Evolutionary conservation across 2,329 filamentous ascomycete species (phyloP).

Genomic region (Keithomyces neogunnii): DNA sequence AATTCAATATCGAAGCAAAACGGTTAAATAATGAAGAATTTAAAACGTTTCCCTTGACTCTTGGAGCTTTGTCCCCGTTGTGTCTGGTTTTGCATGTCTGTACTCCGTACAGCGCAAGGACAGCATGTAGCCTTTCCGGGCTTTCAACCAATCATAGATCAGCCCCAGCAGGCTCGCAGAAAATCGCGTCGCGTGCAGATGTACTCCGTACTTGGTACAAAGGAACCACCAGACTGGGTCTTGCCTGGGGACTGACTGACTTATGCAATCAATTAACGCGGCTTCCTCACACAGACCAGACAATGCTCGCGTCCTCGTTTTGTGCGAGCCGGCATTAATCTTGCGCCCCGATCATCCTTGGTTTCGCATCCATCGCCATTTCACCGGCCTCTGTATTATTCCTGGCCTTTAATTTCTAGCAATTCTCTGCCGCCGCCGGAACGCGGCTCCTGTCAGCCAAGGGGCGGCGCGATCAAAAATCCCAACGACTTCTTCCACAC

Average conservation of each 20-base stretch:
- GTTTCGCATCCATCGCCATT: not conserved
- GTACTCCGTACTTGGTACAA: not conserved
- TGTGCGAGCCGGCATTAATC: not conserved
- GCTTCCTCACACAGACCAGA: not conserved
- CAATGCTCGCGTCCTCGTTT: not conserved
- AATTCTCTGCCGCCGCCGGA: not conserved
- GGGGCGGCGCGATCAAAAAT: not conserved
- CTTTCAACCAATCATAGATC: not conserved
- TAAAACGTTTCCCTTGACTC: too few relatives aligned
- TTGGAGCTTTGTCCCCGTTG: too few relatives aligned
- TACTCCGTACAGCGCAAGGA: too few relatives aligned
- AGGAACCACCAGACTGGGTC: too few relatives aligned
- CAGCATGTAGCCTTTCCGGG: too few relatives aligned
- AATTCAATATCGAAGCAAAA: too few relatives aligned
- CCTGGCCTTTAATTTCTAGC: not conserved
- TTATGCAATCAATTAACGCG: constrained; percentile 12
- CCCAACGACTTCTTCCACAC: not conserved
- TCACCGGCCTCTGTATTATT: not conserved
- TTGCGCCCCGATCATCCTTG: not conserved
- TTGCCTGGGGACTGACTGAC: too few relatives aligned
- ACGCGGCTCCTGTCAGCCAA: not conserved
- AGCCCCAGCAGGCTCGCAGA: not conserved
- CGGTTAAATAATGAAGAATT: too few relatives aligned
- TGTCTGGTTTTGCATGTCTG: too few relatives aligned
- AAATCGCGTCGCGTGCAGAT: not conserved